A percentile compares a stretch with the other conserved stretches of the same genome.
phyloP scores from a whole-genome alignment of 1,284 basidiomycete genomes.

The Ustilago hordei region DNA sequence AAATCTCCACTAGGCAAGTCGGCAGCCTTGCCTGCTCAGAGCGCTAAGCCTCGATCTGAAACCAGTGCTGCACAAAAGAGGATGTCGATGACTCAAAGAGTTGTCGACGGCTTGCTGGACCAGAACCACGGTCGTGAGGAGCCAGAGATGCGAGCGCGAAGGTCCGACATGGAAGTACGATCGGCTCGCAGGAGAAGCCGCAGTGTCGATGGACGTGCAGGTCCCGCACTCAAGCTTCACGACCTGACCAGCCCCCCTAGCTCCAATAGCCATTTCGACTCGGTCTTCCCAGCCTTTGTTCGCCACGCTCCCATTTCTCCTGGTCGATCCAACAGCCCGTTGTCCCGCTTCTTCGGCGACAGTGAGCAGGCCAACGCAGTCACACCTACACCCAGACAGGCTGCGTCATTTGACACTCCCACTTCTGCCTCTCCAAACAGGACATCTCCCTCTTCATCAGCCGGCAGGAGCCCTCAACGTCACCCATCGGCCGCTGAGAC shows the following conservation, averaged over 20 bases:
- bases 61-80: constrained; percentile 21
- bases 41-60: neutral
- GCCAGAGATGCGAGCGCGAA: constrained; percentile 44
- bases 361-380: constrained; percentile 15
- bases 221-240: constrained; percentile 16
- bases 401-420: constrained; percentile 13
- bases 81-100: constrained; percentile 51
- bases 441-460: constrained; percentile 12
- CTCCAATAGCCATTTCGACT: constrained; percentile 46
- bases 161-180: constrained; percentile 35
- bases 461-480: constrained; percentile 30
- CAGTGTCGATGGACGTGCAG: constrained; percentile 40
- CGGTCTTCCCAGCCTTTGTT: constrained; percentile 51
- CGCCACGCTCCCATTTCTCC: constrained; percentile 35
- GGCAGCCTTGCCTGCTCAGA: neutral
- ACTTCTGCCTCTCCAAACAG: constrained; percentile 18
- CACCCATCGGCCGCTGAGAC: constrained; percentile 28
- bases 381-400: constrained; percentile 27
- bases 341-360: constrained; percentile 28
- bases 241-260: constrained; percentile 38
- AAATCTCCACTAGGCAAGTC: constrained; percentile 17
- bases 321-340: constrained; percentile 35
- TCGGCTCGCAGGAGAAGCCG: constrained; percentile 46
- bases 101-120: constrained; percentile 46
- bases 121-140: constrained; percentile 52